Base-by-base conservation (phyloP, 1,284 basidiomycete genomes). In the Heterobasidion occidentale region DNA sequence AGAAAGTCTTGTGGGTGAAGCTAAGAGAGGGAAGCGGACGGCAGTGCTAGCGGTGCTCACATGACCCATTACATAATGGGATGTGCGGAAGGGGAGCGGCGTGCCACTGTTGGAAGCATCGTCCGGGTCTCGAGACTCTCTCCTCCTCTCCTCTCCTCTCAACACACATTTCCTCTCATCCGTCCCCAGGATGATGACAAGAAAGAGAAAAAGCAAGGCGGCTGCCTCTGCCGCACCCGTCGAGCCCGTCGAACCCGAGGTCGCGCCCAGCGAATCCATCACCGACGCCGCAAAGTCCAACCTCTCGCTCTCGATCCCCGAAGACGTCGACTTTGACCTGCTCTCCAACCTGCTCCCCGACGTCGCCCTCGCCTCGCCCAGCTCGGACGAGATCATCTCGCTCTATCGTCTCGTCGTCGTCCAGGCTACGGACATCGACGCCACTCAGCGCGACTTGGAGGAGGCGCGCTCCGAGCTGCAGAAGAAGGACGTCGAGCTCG, bases 401-500 rank as follows among this genome's bases (percentile, higher is more conserved):
- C 65, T 91, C 0, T 91, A 89, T 67, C 74, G 80, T 52, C 68
- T 82, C 15, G 64, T 90, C n/a, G 66, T 84, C 9, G 72, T 75
- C 1, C 83, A 88, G 59, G 73, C 75, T 7, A 66, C 73, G 1
- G 79, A 82, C 53, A 65, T 79, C 15, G 84, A 88, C 56, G 72
- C 68, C 54, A 70, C 75, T 1, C 75, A 79, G 54, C 72, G 80
- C 53, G 82, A 86, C 58, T 69, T 86, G 34, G 87, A 91, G 65
- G 84, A 84, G 59, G 71, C 77, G 56, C 79, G 76, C 51, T 84
- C 86, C 4, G 81, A 84, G 56, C 67, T 76, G 11, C 80, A 86
- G 64, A 78, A 77, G 69, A 85, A 84, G 67, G 87, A 90, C 48
- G 74, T 91, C 2, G 88, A 91, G 64, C 72, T 90, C 50, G 90